Evolutionary conservation across 371 early-diverging fungal species (phyloP).

Genomic region (Mucor mucedo): DNA sequence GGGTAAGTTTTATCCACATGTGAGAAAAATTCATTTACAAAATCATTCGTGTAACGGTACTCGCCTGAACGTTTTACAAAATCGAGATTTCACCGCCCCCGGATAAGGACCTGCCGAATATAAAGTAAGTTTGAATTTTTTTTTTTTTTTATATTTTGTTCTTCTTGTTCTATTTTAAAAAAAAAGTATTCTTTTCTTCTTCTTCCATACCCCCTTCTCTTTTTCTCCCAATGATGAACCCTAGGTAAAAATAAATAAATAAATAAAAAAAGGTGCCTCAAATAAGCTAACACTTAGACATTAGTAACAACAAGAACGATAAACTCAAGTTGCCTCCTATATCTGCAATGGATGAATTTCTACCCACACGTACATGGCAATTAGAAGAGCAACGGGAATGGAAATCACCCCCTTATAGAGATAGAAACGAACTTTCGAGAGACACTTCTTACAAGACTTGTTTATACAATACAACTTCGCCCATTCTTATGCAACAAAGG

Average conservation of each 20-base stretch:
- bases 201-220: constrained; percentile 1
- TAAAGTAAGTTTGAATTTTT: constrained; percentile 1
- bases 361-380: constrained; percentile 18
- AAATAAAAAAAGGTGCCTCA: not conserved
- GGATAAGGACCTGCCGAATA: constrained; percentile 12
- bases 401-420: constrained; percentile 22
- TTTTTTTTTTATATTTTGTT: no score
- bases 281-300: not conserved
- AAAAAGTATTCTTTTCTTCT: constrained; percentile 8
- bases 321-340: constrained; percentile 28
- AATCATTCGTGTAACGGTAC: not conserved
- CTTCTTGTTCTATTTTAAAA: no score
- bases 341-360: constrained; percentile 20
- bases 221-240: not conserved
- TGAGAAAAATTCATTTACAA: not conserved
- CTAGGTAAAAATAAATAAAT: no score
- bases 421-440: constrained; percentile 13
- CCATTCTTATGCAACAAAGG: constrained; percentile 14
- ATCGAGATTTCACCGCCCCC: constrained; percentile 27
- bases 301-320: constrained; percentile 16
- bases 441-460: constrained; percentile 9
- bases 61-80: constrained; percentile 7
- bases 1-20: not conserved
- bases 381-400: constrained; percentile 6
- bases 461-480: constrained; percentile 13